Conservation (phyloP, 164 flowering plant genomes). For the Umbilicus rupestris region DNA sequence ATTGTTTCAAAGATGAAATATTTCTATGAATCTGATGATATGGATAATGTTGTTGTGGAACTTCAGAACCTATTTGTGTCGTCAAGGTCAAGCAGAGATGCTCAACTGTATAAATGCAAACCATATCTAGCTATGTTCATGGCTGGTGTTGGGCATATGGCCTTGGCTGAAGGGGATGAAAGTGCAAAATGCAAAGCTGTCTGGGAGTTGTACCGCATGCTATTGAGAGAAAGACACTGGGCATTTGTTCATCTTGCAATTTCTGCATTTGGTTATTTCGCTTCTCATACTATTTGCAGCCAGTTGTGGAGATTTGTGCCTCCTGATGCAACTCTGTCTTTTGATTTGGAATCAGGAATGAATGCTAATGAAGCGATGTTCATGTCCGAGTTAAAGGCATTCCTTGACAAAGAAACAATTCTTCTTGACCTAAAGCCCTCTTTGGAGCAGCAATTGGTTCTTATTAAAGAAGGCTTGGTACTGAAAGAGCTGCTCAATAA, state of each 20-base stretch:
- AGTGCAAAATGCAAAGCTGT: constrained; percentile 41
- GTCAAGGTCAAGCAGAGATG: constrained; percentile 21
- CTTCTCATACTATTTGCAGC: constrained; percentile 60
- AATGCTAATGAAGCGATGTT: constrained; percentile 52
- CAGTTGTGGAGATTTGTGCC: constrained; percentile 94
- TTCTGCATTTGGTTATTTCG: constrained; percentile 75
- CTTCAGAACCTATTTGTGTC: constrained; percentile 57
- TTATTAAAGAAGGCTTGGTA: constrained; percentile 45
- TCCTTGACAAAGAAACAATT: constrained; percentile 77
- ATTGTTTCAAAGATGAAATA: constrained; percentile 52
- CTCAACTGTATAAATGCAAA: constrained; percentile 40
- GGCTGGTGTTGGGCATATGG: constrained; percentile 57
- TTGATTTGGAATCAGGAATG: constrained; percentile 45
- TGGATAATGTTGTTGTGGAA: constrained; percentile 56
- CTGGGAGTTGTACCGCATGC: constrained; percentile 66
- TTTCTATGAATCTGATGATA: constrained; percentile 44
- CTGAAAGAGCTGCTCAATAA: constrained; percentile 40
- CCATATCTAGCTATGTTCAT: constrained; percentile 57
- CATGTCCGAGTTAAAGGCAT: constrained; percentile 66
- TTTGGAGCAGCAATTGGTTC: constrained; percentile 37
- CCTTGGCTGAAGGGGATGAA: constrained; percentile 46
- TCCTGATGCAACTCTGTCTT: constrained; percentile 74
- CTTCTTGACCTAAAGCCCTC: constrained; percentile 23
- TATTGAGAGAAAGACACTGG: constrained; percentile 81
- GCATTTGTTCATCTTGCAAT: constrained; percentile 65